Evolutionary conservation across 768 basidiomycete genomes (phyloP).

Genomic region (Crassisporium funariophilum): DNA sequence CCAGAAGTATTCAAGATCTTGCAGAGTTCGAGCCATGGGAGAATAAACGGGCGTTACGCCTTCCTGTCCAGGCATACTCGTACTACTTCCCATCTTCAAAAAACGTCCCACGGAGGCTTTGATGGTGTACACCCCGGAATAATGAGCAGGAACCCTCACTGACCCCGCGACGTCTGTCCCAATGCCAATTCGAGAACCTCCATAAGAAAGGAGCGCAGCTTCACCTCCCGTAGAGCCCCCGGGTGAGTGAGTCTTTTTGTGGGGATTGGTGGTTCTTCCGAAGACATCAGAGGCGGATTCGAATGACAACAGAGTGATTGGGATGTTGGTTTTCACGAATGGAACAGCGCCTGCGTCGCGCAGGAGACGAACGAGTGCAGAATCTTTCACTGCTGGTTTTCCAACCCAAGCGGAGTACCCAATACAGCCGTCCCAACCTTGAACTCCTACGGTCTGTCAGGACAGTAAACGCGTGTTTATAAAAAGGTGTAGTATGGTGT

Average conservation of each 20-base stretch:
- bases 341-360: slow-evolving; percentile 65
- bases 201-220: slow-evolving; percentile 60
- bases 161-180: slow-evolving; percentile 75
- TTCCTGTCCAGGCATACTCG: slow-evolving; percentile 59
- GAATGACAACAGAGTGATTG: slow-evolving; percentile 59
- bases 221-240: slow-evolving; percentile 78
- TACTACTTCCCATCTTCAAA: slow-evolving; percentile 44
- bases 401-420: slow-evolving; percentile 57
- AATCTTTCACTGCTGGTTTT: slow-evolving; percentile 47
- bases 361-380: slow-evolving; percentile 52
- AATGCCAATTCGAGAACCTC: slow-evolving; percentile 61
- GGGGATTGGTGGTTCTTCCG: slow-evolving; percentile 62
- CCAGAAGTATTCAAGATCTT: slow-evolving; percentile 67
- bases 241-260: slow-evolving; percentile 52
- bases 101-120: slow-evolving; percentile 54
- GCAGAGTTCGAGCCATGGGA: slow-evolving; percentile 62
- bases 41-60: slow-evolving; percentile 55
- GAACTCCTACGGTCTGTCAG: slow-evolving; percentile 48
- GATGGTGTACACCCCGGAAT: slow-evolving; percentile 63
- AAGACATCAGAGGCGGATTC: slow-evolving; percentile 61
- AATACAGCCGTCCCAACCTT: slow-evolving; percentile 58
- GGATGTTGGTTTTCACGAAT: slow-evolving; percentile 69
- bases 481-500: neutral
- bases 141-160: slow-evolving; percentile 66
- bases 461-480: slow-evolving; percentile 1